phyloP scores from a whole-genome alignment of 208 protist genomes.

The Herpetomonas muscarum region DNA sequence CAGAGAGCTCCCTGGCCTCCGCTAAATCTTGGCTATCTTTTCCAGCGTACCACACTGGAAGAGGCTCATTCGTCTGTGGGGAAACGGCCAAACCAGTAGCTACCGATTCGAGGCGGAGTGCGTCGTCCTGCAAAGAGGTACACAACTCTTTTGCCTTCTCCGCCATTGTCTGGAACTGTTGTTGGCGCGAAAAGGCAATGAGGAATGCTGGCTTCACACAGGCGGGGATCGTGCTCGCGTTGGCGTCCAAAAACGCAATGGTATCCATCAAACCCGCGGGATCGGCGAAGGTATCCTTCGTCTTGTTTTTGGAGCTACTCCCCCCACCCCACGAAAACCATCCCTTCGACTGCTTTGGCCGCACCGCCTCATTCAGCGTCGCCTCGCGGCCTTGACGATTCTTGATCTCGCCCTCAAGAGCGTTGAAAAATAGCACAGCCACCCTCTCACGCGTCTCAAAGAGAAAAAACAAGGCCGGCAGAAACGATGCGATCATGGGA shows the following conservation, averaged over 20 bases:
- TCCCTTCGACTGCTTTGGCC: constrained; percentile 18
- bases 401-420: constrained; percentile 23
- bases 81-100: not conserved
- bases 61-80: not conserved
- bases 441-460: constrained; percentile 28
- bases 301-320: not conserved
- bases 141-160: constrained; percentile 3
- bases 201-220: not conserved
- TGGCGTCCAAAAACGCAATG: not conserved
- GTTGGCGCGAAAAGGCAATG: not conserved
- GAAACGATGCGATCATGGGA: constrained; percentile 18
- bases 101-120: not conserved
- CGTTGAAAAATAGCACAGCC: constrained; percentile 20
- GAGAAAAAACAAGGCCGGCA: constrained; percentile 39
- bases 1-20: not conserved
- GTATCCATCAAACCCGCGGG: not conserved
- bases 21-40: not conserved
- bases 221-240: not conserved
- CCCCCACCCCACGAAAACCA: constrained; percentile 34
- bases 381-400: constrained; percentile 13
- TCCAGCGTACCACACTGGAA: not conserved
- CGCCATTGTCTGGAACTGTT: not conserved
- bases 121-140: constrained; percentile 1
- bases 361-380: constrained; percentile 16
- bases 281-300: not conserved